Conservation (phyloP, 2,329 filamentous ascomycete species). For the Fusarium lateritium region DNA sequence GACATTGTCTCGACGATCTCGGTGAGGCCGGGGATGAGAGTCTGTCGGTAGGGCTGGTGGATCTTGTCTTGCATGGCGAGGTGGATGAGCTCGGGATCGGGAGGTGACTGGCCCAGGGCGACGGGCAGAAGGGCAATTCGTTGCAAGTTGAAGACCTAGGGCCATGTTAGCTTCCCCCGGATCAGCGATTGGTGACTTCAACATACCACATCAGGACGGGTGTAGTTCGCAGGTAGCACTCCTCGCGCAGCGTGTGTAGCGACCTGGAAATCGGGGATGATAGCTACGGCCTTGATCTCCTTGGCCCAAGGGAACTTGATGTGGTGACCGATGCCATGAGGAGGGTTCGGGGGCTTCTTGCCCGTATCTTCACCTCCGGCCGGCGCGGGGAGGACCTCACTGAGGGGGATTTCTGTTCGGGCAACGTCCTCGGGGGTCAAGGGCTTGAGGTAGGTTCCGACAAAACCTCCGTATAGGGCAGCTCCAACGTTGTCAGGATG, state of each 20-base stretch:
- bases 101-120: conserved; percentile 89
- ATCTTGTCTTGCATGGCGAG: conserved; percentile 99
- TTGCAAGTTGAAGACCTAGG: conserved; percentile 91
- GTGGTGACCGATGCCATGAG: conserved; percentile 92
- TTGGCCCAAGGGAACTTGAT: conserved; percentile 95
- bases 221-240: conserved; percentile 86
- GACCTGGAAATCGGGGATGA: conserved; percentile 96
- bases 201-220: conserved; percentile 83
- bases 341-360: conserved; percentile 87
- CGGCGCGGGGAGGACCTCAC: conserved; percentile 91
- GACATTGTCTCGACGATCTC: conserved; percentile 94
- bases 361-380: conserved; percentile 94
- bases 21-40: conserved; percentile 89
- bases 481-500: conserved; percentile 97
- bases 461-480: conserved; percentile 94
- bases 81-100: conserved; percentile 94
- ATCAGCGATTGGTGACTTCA: neutral
- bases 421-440: conserved; percentile 90
- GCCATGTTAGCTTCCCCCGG: conserved; percentile 29
- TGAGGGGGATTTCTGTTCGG: conserved; percentile 92
- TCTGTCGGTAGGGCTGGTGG: conserved; percentile 95
- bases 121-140: conserved; percentile 91
- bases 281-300: conserved; percentile 96
- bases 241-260: conserved; percentile 92
- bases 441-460: conserved; percentile 96